These are phyloP conservation scores for Vitellaria paradoxa DNA, from an alignment of 179 eudicot genomes.

Conservation along the genomic window DNA sequence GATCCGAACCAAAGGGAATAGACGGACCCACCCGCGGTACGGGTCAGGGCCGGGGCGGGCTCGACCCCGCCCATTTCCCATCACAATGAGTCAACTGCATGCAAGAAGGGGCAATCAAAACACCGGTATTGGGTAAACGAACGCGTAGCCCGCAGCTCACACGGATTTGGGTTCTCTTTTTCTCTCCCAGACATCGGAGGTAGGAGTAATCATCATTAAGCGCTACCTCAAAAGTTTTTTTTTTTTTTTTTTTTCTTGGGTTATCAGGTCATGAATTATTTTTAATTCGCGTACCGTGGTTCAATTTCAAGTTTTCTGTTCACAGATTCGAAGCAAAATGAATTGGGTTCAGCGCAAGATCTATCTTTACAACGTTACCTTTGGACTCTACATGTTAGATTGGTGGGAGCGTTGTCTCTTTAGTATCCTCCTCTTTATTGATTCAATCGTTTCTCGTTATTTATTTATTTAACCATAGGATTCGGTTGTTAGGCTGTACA, in stretches of 20 bases:
- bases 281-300: background rate
- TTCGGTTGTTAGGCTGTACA: background rate
- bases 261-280: background rate
- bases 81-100: too few relatives aligned
- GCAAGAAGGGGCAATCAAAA: too few relatives aligned
- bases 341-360: conserved; percentile 89
- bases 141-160: background rate
- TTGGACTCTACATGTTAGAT: conserved; percentile 95
- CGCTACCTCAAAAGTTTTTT: background rate
- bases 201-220: background rate
- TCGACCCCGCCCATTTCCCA: too few relatives aligned
- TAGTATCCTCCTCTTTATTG: conserved; percentile 67
- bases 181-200: background rate
- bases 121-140: background rate
- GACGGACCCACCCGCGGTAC: too few relatives aligned
- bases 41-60: too few relatives aligned
- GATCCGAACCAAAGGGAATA: too few relatives aligned
- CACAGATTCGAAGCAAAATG: conserved; percentile 40
- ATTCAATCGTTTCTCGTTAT: background rate
- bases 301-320: background rate
- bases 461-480: background rate
- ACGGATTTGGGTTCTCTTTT: background rate
- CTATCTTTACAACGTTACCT: conserved; percentile 87
- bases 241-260: background rate
- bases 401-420: conserved; percentile 96